phyloP scores from a whole-genome alignment of 2,329 filamentous ascomycete genomes.

The Claviceps pusilla region DNA sequence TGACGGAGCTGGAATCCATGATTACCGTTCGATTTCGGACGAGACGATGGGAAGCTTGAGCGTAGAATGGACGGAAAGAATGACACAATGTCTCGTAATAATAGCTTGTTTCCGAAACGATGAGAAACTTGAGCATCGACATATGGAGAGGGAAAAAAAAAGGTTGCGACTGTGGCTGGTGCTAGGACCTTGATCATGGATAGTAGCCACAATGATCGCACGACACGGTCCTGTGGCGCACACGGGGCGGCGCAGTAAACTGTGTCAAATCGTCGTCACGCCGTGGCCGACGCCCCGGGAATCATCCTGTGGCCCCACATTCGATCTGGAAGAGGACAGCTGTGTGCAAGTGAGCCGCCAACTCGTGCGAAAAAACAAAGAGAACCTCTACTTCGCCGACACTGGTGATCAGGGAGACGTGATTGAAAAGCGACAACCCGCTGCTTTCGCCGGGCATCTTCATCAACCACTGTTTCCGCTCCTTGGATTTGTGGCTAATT shows the following conservation, averaged over 20 bases:
- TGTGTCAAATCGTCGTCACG: background rate
- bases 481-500: background rate
- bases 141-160: background rate
- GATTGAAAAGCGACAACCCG: constrained; percentile 1
- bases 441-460: constrained; percentile 4
- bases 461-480: constrained; percentile 1
- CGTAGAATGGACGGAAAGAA: background rate
- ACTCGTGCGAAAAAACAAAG: background rate
- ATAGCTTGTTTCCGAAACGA: background rate
- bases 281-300: constrained; percentile 10
- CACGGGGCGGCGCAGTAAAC: background rate
- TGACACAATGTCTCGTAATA: background rate
- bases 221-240: constrained; percentile 1
- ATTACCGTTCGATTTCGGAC: background rate
- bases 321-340: constrained; percentile 11
- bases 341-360: constrained; percentile 5
- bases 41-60: background rate
- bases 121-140: background rate
- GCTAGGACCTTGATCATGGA: background rate
- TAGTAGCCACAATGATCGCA: background rate
- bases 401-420: background rate
- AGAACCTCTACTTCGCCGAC: background rate
- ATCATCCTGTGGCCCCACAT: background rate
- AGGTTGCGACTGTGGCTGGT: constrained; percentile 14
- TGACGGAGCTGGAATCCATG: constrained; percentile 46